Percentiles rank a stretch among this genome's conserved stretches.
These are phyloP conservation scores for Ensete ventricosum DNA, from an alignment of 176 grass and related monocot species.

Conservation along the genomic window DNA sequence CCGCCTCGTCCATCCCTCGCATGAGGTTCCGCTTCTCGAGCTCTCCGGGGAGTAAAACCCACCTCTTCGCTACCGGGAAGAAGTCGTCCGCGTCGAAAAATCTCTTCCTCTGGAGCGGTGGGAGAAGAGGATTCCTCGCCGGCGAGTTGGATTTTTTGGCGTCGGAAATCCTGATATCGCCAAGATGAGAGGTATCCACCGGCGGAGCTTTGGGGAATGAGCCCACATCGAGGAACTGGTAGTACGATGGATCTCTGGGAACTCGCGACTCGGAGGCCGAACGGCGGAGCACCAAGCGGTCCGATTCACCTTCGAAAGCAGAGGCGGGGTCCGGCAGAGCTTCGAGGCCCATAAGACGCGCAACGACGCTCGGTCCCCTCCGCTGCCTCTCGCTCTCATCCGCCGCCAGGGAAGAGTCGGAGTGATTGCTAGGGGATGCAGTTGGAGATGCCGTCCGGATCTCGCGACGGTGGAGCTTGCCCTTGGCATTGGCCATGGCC, in stretches of 20 bases:
- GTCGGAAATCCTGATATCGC: background rate
- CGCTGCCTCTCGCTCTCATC: constrained; percentile 13
- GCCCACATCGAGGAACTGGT: constrained; percentile 28
- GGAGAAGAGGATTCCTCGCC: background rate
- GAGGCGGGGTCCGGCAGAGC: constrained; percentile 15
- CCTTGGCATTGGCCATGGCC: constrained; percentile 10
- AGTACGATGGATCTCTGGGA: constrained; percentile 13
- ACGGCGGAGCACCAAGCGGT: constrained; percentile 20
- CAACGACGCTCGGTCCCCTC: constrained; percentile 30
- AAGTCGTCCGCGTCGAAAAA: constrained; percentile 26
- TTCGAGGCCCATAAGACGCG: constrained; percentile 38
- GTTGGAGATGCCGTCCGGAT: background rate
- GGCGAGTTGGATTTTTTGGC: background rate
- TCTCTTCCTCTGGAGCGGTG: constrained; percentile 21
- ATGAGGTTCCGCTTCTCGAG: constrained; percentile 28
- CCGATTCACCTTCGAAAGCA: background rate
- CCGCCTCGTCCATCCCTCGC: constrained; percentile 29
- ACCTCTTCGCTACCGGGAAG: constrained; percentile 29
- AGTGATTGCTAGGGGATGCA: background rate
- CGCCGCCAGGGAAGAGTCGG: background rate
- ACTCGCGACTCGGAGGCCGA: constrained; percentile 33
- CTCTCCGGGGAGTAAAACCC: constrained; percentile 17
- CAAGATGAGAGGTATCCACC: background rate
- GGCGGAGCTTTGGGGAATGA: constrained; percentile 20
- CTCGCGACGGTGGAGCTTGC: constrained; percentile 6